phyloP scores from a whole-genome alignment of 306 rosid genomes.

The Citrullus amarus region DNA sequence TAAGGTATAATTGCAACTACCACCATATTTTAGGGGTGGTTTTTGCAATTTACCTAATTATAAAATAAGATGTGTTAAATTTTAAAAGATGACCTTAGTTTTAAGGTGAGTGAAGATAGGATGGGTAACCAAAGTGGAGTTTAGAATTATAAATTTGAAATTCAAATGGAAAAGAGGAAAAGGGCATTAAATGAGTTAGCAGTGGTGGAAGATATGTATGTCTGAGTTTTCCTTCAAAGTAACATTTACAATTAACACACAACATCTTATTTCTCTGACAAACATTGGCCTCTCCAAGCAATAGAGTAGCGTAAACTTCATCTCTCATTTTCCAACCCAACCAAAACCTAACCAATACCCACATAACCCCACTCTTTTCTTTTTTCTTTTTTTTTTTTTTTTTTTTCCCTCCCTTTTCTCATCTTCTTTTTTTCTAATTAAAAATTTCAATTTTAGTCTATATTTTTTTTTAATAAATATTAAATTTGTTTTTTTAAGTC shows the following conservation, averaged over 20 bases:
- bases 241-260: background rate
- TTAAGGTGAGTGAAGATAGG: no score
- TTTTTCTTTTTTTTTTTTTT: background rate
- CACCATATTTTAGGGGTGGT: no score
- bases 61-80: no score
- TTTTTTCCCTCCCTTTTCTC: no score
- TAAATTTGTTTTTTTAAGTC: no score
- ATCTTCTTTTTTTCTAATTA: background rate
- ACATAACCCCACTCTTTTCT: background rate
- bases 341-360: slow-evolving; percentile 26
- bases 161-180: background rate
- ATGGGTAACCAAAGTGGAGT: no score
- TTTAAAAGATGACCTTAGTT: no score
- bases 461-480: background rate
- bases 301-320: slow-evolving; percentile 38
- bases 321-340: slow-evolving; percentile 70
- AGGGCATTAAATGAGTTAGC: background rate
- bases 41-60: no score
- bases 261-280: slow-evolving; percentile 1
- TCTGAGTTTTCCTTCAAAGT: slow-evolving; percentile 6
- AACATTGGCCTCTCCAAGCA: background rate
- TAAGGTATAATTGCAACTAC: no score
- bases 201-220: background rate
- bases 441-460: no score
- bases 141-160: background rate